A percentile compares a stretch with the other conserved stretches of the same genome.
Conservation (phyloP, 1,284 basidiomycete species). For the Marasmius fiardii region DNA sequence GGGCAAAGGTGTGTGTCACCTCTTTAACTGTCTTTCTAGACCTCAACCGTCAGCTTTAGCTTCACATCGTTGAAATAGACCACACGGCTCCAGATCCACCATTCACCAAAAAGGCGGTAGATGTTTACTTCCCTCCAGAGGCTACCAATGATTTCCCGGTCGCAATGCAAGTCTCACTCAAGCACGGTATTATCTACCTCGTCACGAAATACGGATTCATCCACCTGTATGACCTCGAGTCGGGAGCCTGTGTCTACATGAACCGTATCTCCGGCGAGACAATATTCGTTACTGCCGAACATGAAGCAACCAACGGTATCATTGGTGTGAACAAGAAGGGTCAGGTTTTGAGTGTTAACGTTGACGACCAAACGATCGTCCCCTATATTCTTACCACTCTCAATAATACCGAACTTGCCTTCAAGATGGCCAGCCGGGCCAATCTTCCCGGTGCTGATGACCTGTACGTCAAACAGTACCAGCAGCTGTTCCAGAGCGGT, state of each 20-base stretch:
- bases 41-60: slow-evolving; percentile 42
- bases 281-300: slow-evolving; percentile 98
- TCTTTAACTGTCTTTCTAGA: neutral
- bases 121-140: slow-evolving; percentile 99
- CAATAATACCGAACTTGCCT: slow-evolving; percentile 97
- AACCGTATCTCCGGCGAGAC: slow-evolving; percentile 99
- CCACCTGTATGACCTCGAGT: slow-evolving; percentile 98
- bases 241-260: slow-evolving; percentile 99
- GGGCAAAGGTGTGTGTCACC: slow-evolving; percentile 80
- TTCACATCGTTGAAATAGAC: slow-evolving; percentile 99
- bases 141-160: slow-evolving; percentile 99
- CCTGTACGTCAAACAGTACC: slow-evolving; percentile 94
- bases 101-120: slow-evolving; percentile 97
- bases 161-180: slow-evolving; percentile 97
- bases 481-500: slow-evolving; percentile 86
- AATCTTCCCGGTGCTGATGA: slow-evolving; percentile 98
- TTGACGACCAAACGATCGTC: slow-evolving; percentile 95
- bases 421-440: slow-evolving; percentile 97
- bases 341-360: slow-evolving; percentile 95
- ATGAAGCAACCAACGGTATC: slow-evolving; percentile 93
- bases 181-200: slow-evolving; percentile 96
- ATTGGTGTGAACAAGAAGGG: slow-evolving; percentile 99
- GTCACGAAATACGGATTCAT: slow-evolving; percentile 99
- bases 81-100: slow-evolving; percentile 94
- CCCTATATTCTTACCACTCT: slow-evolving; percentile 93